Evolutionary conservation across 768 basidiomycete genomes (phyloP), one percentile per base, ranked within the genome.

Genomic region (Mycena kentingensis): DNA sequence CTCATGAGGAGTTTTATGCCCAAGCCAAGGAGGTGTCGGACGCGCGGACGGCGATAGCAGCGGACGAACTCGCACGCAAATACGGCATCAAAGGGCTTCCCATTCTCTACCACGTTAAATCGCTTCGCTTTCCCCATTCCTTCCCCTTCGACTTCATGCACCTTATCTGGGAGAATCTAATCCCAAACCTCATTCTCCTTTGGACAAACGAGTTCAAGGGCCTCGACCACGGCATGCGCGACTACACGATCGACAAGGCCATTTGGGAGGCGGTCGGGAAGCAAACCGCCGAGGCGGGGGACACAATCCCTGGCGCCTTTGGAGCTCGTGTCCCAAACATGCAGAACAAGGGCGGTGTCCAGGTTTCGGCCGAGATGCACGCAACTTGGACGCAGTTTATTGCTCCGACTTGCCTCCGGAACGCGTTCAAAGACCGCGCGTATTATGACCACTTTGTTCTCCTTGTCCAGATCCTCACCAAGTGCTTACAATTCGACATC

Each of bases 111-210:
- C 5, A 21, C 3, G 61, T 70, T 1, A 44, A 54, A 3, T 69
- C 65, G 0, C 39, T 69, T 21, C 43, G 54, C 7, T 64, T 70
- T 54, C 63, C 73, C 11, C 4, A 34, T 16, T 64, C 64, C 3
- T 65, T 70, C 10, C 72, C 72, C 0, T 67, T 65, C 51, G 73
- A 74, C 43, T 70, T 72, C 60, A 73, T 75, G 66, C 74, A 77
- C 29, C 41, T 42, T 26, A 42, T 42, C 21, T 42, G 41, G 41
- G 41, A 42, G 41, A 42, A 42, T n/a, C n/a, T n/a, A n/a, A n/a
- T n/a, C n/a, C n/a, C n/a, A n/a, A n/a, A n/a, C n/a, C n/a, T n/a
- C n/a, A n/a, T n/a, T n/a, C n/a, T n/a, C n/a, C n/a, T n/a, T n/a
- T n/a, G n/a, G n/a, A n/a, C n/a, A n/a, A n/a, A n/a, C n/a, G n/a